Evolutionary conservation across 2,329 filamentous ascomycete species (phyloP).

Genomic region (Phialemoniopsis sp.): DNA sequence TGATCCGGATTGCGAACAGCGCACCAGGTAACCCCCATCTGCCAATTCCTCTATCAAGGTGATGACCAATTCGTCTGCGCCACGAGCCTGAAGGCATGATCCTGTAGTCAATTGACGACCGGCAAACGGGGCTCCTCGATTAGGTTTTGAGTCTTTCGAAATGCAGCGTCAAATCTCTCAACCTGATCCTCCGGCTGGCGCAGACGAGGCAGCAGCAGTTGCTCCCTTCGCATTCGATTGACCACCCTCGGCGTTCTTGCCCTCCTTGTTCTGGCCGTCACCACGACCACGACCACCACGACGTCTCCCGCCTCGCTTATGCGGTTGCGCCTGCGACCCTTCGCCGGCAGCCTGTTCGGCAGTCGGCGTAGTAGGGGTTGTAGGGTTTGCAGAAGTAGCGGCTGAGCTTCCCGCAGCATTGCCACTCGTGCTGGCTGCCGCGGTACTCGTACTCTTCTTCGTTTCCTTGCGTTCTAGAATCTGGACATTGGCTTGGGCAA

Average conservation of each 20-base stretch:
- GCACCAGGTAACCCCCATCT: too few species aligned
- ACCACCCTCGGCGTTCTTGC: background rate
- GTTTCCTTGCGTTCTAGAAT: constrained; percentile 70
- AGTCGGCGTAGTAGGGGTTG: background rate
- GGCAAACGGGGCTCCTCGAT: too few species aligned
- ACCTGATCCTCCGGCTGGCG: background rate
- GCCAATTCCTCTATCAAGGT: too few species aligned
- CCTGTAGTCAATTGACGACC: too few species aligned
- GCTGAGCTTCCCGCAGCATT: background rate
- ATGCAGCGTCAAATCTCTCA: too few species aligned
- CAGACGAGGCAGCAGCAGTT: background rate
- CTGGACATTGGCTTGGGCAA: constrained; percentile 83
- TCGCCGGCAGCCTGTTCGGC: constrained; percentile 2
- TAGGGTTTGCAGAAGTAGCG: constrained; percentile 3
- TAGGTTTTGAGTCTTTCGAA: too few species aligned
- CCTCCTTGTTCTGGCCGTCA: background rate
- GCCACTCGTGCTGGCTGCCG: background rate
- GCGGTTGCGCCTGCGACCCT: background rate
- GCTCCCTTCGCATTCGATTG: background rate
- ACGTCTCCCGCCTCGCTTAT: constrained; percentile 11
- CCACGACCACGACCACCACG: constrained; percentile 10
- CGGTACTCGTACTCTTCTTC: constrained; percentile 16
- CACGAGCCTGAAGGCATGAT: too few species aligned
- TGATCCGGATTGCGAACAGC: too few species aligned
- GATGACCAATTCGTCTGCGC: too few species aligned